Base-by-base conservation (phyloP, 2,329 filamentous ascomycete genomes). In the Aureobasidium mangrovei region DNA sequence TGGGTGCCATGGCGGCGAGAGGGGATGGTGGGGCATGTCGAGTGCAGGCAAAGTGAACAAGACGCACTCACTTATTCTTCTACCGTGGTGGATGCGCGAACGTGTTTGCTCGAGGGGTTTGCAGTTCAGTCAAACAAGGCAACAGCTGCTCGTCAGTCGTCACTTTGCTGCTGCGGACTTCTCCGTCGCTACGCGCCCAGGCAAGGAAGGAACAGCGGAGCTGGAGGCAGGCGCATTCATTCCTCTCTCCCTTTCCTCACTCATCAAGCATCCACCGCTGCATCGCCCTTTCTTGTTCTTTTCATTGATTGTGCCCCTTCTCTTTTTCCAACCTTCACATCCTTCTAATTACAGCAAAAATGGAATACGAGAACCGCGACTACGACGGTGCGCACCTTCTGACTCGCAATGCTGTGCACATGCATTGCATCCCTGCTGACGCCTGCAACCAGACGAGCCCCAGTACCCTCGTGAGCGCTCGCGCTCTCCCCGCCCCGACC, bases 361-460 rank as follows among this genome's bases (percentile, higher is more conserved):
- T 81, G 74, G 82, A 86, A 62, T 85, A 83, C 74, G 82, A 85
- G 67, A 78, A 77, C 64, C 81, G 84, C 60, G 77, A 78, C 68
- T 86, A 84, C 69, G 82, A 84, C 59, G 82, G 83, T 85, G 77
- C 65, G 74, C 70, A 47, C 60, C 27, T 48, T 36, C 54, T 52
- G 46, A 53, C 41, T 57, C 44, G 41, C 36, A 41, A 12, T 26
- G 41, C 55, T 55, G 40, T 44, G 7, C 46, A 32, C 55, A 7
- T 24, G 12, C 35, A 53, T 38, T 31, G 35, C 33, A 54, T 43
- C 52, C 46, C 45, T 45, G 33, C 38, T 51, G 24, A 51, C 29
- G 10, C 45, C 35, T 39, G 46, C 46, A 52, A 18, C 18, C 59
- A 70, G 77, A 84, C 63, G 82, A 85, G 67, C 79, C 80, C 65